A percentile compares a stretch with the other conserved stretches of the same genome.
Evolutionary conservation across 1,284 basidiomycete species (phyloP).

Genomic region (Pseudozyma tsukubaensis): DNA sequence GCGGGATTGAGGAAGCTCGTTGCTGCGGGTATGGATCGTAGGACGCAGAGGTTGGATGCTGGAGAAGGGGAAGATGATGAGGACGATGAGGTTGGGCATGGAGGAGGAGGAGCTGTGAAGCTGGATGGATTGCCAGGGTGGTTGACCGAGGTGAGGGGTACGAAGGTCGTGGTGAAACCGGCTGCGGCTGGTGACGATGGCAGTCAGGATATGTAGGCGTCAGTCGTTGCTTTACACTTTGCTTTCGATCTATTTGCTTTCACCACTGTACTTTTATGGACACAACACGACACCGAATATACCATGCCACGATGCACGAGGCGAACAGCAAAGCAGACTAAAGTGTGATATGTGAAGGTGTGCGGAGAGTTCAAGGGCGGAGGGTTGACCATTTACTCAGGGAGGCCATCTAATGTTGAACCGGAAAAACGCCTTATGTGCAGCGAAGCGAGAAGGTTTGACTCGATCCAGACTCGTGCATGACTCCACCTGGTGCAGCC

Average conservation of each 20-base stretch:
- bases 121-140: conserved; percentile 50
- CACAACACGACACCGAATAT: conserved; percentile 6
- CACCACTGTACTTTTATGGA: neutral
- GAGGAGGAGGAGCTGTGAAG: conserved; percentile 1
- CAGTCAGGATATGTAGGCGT: conserved; percentile 38
- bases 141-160: conserved; percentile 55
- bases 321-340: too few relatives aligned
- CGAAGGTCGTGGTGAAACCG: conserved; percentile 44
- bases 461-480: neutral
- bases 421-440: neutral
- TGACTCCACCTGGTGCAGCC: conserved; percentile 18
- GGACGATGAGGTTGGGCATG: neutral
- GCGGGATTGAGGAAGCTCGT: conserved; percentile 55
- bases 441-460: neutral
- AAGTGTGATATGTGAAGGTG: too few relatives aligned
- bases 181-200: conserved; percentile 31
- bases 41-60: conserved; percentile 28
- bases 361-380: too few relatives aligned
- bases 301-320: neutral
- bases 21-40: conserved; percentile 43
- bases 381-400: too few relatives aligned
- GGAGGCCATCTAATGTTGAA: too few relatives aligned
- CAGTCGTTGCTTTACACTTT: neutral
- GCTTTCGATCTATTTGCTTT: neutral
- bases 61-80: conserved; percentile 24